Evolutionary conservation across 2,329 filamentous ascomycete genomes (phyloP).

Genomic region (Colletotrichum sp.): DNA sequence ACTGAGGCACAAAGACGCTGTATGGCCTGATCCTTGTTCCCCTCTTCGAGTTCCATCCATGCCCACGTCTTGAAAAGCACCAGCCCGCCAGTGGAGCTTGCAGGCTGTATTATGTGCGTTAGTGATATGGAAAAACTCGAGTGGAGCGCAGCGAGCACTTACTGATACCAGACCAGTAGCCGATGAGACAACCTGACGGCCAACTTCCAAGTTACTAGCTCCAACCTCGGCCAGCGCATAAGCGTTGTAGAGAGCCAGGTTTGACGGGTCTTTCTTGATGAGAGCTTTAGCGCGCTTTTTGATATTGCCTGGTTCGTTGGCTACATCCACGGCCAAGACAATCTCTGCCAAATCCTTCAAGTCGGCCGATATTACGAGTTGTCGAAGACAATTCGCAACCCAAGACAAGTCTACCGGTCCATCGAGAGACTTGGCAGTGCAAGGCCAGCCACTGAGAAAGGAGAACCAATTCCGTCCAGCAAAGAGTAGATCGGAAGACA

Average conservation of each 20-base stretch:
- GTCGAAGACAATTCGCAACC: slow-evolving; percentile 59
- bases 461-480: slow-evolving; percentile 49
- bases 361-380: slow-evolving; percentile 53
- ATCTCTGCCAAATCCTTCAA: slow-evolving; percentile 69
- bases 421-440: slow-evolving; percentile 22
- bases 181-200: slow-evolving; percentile 69
- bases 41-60: slow-evolving; percentile 66
- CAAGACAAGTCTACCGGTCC: slow-evolving; percentile 47
- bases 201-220: slow-evolving; percentile 60
- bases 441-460: slow-evolving; percentile 35
- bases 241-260: slow-evolving; percentile 75
- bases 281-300: slow-evolving; percentile 76
- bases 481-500: slow-evolving; percentile 61
- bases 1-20: slow-evolving; percentile 44
- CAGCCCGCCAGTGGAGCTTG: slow-evolving; percentile 23
- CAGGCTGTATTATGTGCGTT: not conserved
- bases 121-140: not conserved
- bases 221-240: slow-evolving; percentile 76
- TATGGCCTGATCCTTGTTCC: slow-evolving; percentile 37
- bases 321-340: slow-evolving; percentile 69
- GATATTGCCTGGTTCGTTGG: slow-evolving; percentile 57
- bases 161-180: slow-evolving; percentile 53
- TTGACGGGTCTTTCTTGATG: slow-evolving; percentile 70
- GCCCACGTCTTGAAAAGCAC: slow-evolving; percentile 66
- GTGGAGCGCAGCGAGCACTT: slow-evolving; percentile 16